Conservation (phyloP, 441 rosid genomes). For the Omphalea diandra region DNA sequence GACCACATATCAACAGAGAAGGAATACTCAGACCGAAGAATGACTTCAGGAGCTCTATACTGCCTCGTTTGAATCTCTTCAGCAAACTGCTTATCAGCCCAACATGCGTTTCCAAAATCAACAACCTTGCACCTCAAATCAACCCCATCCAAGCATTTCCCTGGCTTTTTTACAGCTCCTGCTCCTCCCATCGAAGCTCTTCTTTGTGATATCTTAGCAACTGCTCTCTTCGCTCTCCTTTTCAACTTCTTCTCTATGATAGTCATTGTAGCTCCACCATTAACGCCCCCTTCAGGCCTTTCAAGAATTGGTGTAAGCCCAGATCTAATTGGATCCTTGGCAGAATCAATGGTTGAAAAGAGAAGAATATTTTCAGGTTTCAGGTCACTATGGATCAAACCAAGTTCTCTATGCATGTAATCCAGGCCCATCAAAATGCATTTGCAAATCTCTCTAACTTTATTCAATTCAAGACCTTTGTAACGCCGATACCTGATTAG, state of each 20-base stretch:
- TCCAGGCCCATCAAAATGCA: slow-evolving; percentile 80
- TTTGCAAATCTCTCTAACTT: slow-evolving; percentile 87
- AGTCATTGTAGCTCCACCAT: slow-evolving; percentile 71
- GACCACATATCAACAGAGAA: slow-evolving; percentile 97
- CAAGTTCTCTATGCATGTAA: slow-evolving; percentile 85
- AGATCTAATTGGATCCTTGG: slow-evolving; percentile 81
- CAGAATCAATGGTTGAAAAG: slow-evolving; percentile 74
- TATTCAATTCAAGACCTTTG: slow-evolving; percentile 67
- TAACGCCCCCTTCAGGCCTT: slow-evolving; percentile 73
- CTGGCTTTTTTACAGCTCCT: slow-evolving; percentile 41
- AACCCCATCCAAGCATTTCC: slow-evolving; percentile 71
- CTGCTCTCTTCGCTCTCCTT: slow-evolving; percentile 89
- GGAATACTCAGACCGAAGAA: slow-evolving; percentile 72
- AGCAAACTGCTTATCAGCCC: slow-evolving; percentile 82
- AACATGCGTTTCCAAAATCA: slow-evolving; percentile 95
- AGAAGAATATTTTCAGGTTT: slow-evolving; percentile 96
- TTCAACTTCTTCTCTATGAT: slow-evolving; percentile 82
- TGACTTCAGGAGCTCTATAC: slow-evolving; percentile 95
- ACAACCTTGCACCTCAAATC: slow-evolving; percentile 90
- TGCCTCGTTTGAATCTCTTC: slow-evolving; percentile 96
- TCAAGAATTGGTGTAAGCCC: slow-evolving; percentile 67
- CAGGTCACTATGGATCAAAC: slow-evolving; percentile 79
- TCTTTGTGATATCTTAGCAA: slow-evolving; percentile 74
- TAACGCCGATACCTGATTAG: slow-evolving; percentile 75
- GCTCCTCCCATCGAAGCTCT: slow-evolving; percentile 73